Evolutionary conservation across 192 early-diverging fungal genomes (phyloP).

Genomic region (Coemansia sp.): DNA sequence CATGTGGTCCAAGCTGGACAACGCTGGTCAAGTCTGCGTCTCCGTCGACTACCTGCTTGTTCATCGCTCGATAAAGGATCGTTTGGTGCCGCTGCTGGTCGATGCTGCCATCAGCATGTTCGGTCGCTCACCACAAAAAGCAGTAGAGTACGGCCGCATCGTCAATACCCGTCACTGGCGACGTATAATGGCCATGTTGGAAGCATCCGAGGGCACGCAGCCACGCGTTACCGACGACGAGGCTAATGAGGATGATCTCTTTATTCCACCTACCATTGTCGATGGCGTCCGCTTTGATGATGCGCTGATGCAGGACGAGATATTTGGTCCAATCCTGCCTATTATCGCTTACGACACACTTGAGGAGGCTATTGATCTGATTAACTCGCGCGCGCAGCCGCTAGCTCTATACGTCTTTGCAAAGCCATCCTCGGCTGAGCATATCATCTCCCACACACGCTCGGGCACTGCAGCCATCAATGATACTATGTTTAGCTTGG

Average conservation of each 20-base stretch:
- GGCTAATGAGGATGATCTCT: slow-evolving; percentile 60
- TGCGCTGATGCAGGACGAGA: slow-evolving; percentile 75
- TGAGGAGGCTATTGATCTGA: slow-evolving; percentile 62
- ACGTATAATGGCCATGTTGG: slow-evolving; percentile 62
- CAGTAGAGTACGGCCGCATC: slow-evolving; percentile 67
- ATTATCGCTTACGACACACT: slow-evolving; percentile 66
- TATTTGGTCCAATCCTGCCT: slow-evolving; percentile 92
- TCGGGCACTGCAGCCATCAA: slow-evolving; percentile 81
- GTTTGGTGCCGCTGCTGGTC: slow-evolving; percentile 60
- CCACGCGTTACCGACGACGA: slow-evolving; percentile 58
- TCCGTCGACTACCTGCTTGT: slow-evolving; percentile 84
- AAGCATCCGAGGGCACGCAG: slow-evolving; percentile 48
- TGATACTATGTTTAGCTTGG: slow-evolving; percentile 69
- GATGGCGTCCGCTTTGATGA: slow-evolving; percentile 63
- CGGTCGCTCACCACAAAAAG: slow-evolving; percentile 51
- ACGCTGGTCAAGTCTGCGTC: slow-evolving; percentile 89
- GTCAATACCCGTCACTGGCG: slow-evolving; percentile 69
- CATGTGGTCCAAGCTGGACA: slow-evolving; percentile 78
- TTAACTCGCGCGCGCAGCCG: slow-evolving; percentile 69
- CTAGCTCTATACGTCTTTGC: slow-evolving; percentile 80
- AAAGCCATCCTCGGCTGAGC: slow-evolving; percentile 52
- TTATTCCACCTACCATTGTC: slow-evolving; percentile 82
- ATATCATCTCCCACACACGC: slow-evolving; percentile 65
- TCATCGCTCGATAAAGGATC: slow-evolving; percentile 57
- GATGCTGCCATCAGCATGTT: slow-evolving; percentile 50